Conservation (phyloP, 1,284 basidiomycete species). For the Sphagnurus paluster region DNA sequence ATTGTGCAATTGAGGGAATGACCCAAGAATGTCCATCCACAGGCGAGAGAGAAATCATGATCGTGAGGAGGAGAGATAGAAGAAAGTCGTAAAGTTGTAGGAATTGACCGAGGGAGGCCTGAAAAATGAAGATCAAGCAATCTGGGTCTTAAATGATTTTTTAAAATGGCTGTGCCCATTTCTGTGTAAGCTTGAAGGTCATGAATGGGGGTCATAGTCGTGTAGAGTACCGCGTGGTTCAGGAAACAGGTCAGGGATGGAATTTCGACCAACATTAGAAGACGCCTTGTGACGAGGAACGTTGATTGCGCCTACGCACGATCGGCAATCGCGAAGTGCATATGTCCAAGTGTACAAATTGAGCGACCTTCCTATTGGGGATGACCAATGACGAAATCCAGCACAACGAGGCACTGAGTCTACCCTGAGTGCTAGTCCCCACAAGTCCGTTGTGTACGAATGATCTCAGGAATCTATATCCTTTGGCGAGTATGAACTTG, state of each 20-base stretch:
- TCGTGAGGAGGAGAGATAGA: slow-evolving; percentile 7
- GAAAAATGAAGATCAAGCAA: background rate
- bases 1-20: slow-evolving; percentile 15
- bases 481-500: background rate
- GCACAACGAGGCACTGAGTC: background rate
- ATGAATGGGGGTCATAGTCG: slow-evolving; percentile 1
- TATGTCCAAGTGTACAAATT: slow-evolving; percentile 9
- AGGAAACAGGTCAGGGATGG: slow-evolving; percentile 2
- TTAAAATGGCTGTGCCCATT: slow-evolving; percentile 9
- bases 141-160: slow-evolving; percentile 7
- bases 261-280: slow-evolving; percentile 4
- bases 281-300: slow-evolving; percentile 3
- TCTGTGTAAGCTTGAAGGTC: slow-evolving; percentile 1
- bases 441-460: slow-evolving; percentile 9
- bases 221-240: slow-evolving; percentile 14
- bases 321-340: slow-evolving; percentile 8
- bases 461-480: background rate
- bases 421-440: too few relatives aligned
- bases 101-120: background rate
- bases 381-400: too few relatives aligned
- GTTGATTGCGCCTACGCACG: slow-evolving; percentile 6
- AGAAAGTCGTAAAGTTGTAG: slow-evolving; percentile 4
- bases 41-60: slow-evolving; percentile 10
- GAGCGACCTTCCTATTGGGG: slow-evolving; percentile 12
- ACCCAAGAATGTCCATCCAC: slow-evolving; percentile 8